A percentile compares a stretch with the other conserved stretches of the same genome.
These are phyloP conservation scores for Neurospora sublineolata DNA, from an alignment of 495 filamentous ascomycete species.

Conservation along the genomic window DNA sequence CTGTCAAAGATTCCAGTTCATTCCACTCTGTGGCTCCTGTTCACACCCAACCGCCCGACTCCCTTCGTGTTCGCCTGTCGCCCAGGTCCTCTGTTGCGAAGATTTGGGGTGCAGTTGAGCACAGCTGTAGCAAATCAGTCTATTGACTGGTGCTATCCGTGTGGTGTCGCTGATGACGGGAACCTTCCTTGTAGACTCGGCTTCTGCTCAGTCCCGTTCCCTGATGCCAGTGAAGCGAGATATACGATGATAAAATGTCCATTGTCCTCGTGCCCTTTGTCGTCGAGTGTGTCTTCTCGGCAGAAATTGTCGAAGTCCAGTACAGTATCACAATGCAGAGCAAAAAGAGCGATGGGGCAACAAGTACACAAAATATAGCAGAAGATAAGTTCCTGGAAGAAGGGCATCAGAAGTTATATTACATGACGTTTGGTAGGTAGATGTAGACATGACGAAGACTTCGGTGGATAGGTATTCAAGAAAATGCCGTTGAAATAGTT, in stretches of 20 bases:
- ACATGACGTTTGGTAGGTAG: not conserved
- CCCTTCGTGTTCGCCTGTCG: not conserved
- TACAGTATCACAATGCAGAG: not conserved
- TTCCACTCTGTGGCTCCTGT: not conserved
- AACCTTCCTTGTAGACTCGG: not conserved
- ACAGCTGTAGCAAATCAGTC: no score
- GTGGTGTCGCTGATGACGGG: not conserved
- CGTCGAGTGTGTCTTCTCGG: not conserved
- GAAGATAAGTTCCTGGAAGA: no score
- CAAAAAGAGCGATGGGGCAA: accelerated
- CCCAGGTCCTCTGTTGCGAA: not conserved
- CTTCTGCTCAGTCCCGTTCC: not conserved
- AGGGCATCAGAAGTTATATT: not conserved
- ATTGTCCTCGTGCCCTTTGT: not conserved
- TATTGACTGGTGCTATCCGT: not conserved
- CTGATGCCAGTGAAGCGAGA: not conserved
- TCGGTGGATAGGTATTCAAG: not conserved
- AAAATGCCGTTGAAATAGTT: not conserved
- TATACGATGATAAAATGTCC: not conserved
- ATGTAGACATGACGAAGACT: not conserved
- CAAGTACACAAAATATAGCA: not conserved
- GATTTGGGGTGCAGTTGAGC: not conserved
- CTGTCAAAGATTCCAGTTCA: not conserved
- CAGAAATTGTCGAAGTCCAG: not conserved
- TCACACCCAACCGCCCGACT: no score